Base-by-base conservation (phyloP, 148 eudicot species). In the Simmondsia chinensis region DNA sequence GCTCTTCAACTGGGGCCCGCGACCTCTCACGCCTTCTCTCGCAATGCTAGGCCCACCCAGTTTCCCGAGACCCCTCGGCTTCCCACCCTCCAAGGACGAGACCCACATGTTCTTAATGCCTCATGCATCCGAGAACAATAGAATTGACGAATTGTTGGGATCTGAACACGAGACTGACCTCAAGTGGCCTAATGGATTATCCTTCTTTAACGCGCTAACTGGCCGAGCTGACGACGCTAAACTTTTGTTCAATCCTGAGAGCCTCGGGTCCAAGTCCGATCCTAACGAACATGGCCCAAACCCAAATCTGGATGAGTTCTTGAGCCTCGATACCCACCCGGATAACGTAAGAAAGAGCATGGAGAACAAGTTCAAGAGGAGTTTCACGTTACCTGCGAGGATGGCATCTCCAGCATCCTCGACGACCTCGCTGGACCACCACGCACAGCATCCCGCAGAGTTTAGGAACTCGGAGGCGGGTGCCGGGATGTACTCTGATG, bases 141-240 rank as follows among this genome's bases (percentile, higher is more conserved):
- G 75, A 33, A 64, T 73, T 71, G 91, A 74, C 11, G 79, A 78
- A 17, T 70, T 80, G 87, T 71, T 75, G 59, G 79, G 72, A 16
- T n/a, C n/a, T n/a, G 83, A 77, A 20, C 93, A 74, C 7, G 93
- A 82, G 2, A 55, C 68, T 3, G 94, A 82, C 44, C 73, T 81
- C 73, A 89, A 89, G 20, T 89, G 97, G 93, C 97, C 95, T 19
- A 83, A 76, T 33, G 97, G 97, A 13, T 48, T 84, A 24, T 66
- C 80, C 7, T 73, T 89, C 70, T 89, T 80, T 36, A 74, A 67
- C 41, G 97, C 95, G 2, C 78, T 89, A 2, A 84, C 87, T 0
- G 95, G 95, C 24, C 59, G 79, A 50, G 49, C 72, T 1, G 95
- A 82, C 32, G 95, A 84, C 37, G 74, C 85, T 13, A 84, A 71